Base-by-base conservation (phyloP, 176 grass and related monocot species). In the Hyparrhenia diplandra region DNA sequence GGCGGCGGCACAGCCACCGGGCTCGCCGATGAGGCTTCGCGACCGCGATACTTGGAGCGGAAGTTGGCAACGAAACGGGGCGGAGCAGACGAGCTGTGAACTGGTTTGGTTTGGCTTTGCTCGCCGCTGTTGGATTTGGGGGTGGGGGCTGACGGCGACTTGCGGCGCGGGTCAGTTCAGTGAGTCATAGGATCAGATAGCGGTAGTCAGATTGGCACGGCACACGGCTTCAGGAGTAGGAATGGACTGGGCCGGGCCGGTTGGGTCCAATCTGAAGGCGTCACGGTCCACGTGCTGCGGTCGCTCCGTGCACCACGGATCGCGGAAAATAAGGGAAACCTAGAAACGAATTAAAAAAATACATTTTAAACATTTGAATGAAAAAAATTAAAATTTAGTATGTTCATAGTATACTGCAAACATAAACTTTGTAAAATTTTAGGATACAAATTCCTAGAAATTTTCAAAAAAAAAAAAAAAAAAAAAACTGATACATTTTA, bases 101-200 rank as follows among this genome's bases (percentile, higher is more conserved):
- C n/a, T n/a, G n/a, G n/a, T n/a, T n/a, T n/a, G n/a, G 69, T 14
- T 46, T 71, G 69, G 72, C 18, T 57, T 51, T 51, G 60, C 8
- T 75, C 82, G 72, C 61, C 47, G 82, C 34, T 31, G 24, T 40
- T 41, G 72, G 35, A 42, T 68, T 84, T 84, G 58, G 6, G 0
- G 42, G 29, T 17, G 9, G 17, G 27, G 17, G 34, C 5, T 2
- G 60, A 10, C 62, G 47, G n/a, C 72, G 78, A 80, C 49, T 2
- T 21, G 65, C 47, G 3, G 14, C 5, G 32, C 46, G 64, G 13
- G 37, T 66, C 46, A 43, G 40, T 43, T 14, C 42, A 13, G 41
- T 42, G 36, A 37, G 5, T 37, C 42, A 43, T 11, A 43, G n/a
- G 13, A 43, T 42, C 20, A 47, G 45, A 47, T 47, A n/a, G 10